Percentiles rank a stretch among this genome's conserved stretches.
phyloP scores from a whole-genome alignment of 2,329 filamentous ascomycete genomes.

The Huntiella bhutanensis region DNA sequence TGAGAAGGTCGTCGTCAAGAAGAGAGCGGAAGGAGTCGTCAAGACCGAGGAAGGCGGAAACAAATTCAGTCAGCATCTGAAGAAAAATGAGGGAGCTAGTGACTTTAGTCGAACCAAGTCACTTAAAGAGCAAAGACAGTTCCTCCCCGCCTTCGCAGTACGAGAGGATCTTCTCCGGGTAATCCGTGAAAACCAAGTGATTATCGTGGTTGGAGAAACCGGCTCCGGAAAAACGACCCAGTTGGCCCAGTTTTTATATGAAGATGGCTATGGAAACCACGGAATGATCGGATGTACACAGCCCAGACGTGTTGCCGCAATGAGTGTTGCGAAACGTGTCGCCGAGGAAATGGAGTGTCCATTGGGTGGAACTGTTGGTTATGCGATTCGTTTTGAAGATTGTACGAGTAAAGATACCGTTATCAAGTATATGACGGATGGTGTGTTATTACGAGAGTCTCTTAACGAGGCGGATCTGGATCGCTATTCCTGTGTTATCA shows the following conservation, averaged over 20 bases:
- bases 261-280: constrained; percentile 75
- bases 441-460: constrained; percentile 81
- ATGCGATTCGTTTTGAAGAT: constrained; percentile 96
- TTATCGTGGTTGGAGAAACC: constrained; percentile 92
- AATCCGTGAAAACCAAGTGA: constrained; percentile 89
- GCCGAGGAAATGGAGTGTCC: constrained; percentile 96
- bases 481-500: constrained; percentile 94
- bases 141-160: constrained; percentile 85
- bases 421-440: constrained; percentile 99
- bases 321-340: constrained; percentile 97
- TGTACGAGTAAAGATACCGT: constrained; percentile 87
- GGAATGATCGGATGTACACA: constrained; percentile 96
- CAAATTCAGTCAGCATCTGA: constrained; percentile 84
- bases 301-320: constrained; percentile 85
- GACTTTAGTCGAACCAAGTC: constrained; percentile 87
- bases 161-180: constrained; percentile 81
- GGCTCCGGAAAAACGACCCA: constrained; percentile 97
- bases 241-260: constrained; percentile 84
- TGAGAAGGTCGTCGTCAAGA: constrained; percentile 45
- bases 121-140: constrained; percentile 78
- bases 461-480: constrained; percentile 84
- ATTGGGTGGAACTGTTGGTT: constrained; percentile 73
- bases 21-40: constrained; percentile 14
- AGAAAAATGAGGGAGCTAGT: constrained; percentile 69
- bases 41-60: constrained; percentile 20